These are phyloP conservation scores for Ascochyta rabiei DNA, from an alignment of 2,329 filamentous ascomycete species.

Conservation along the genomic window DNA sequence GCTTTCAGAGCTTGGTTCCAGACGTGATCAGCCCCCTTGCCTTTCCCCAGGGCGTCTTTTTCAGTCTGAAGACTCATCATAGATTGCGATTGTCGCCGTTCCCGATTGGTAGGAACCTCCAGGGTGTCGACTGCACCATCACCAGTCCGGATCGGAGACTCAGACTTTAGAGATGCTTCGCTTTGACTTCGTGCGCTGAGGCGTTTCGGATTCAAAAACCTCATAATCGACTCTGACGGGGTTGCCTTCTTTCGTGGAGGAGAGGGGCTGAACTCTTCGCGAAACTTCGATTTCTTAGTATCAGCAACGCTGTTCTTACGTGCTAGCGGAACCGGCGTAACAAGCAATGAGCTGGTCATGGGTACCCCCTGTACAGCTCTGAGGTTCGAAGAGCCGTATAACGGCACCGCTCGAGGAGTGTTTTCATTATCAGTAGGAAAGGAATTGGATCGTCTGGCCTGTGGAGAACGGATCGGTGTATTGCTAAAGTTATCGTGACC, in stretches of 20 bases:
- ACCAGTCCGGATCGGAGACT: conserved; percentile 4
- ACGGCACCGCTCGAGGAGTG: conserved; percentile 26
- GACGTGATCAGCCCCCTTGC: conserved; percentile 33
- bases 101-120: conserved; percentile 16
- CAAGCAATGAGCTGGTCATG: neutral
- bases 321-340: conserved; percentile 12
- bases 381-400: conserved; percentile 17
- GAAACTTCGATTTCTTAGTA: conserved; percentile 44
- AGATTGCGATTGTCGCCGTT: conserved; percentile 39
- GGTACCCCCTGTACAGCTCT: conserved; percentile 2
- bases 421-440: conserved; percentile 33
- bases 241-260: conserved; percentile 35
- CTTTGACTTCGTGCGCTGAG: conserved; percentile 41
- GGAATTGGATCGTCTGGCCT: conserved; percentile 26
- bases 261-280: conserved; percentile 45
- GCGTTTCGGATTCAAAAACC: conserved; percentile 38
- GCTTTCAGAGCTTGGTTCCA: conserved; percentile 47
- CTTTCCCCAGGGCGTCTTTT: conserved; percentile 30
- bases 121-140: conserved; percentile 33
- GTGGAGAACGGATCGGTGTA: conserved; percentile 16
- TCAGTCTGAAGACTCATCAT: conserved; percentile 39
- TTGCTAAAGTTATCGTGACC: conserved; percentile 14
- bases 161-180: conserved; percentile 31
- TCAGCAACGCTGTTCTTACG: conserved; percentile 40
- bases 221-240: conserved; percentile 37